Conservation (phyloP, 129 eudicot genomes). For the Ambrosia trifida region DNA sequence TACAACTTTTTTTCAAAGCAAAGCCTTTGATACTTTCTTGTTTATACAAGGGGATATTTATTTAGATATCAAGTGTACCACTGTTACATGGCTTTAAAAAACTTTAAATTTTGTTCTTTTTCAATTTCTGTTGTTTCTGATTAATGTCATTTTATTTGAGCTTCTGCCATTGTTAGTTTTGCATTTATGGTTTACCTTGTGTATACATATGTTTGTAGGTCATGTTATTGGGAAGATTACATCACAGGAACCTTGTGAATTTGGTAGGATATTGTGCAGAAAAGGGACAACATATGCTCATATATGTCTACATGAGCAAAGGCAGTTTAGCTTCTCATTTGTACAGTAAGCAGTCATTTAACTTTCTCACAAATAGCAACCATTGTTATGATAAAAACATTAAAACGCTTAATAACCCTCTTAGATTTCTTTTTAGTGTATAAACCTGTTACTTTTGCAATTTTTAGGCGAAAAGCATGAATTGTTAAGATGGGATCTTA, state of each 20-base stretch:
- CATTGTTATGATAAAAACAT: not conserved
- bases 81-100: not conserved
- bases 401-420: not conserved
- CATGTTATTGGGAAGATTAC: conserved; percentile 85
- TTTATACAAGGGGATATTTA: conserved; percentile 9
- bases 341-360: conserved; percentile 56
- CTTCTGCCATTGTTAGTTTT: conserved; percentile 11
- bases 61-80: conserved; percentile 1
- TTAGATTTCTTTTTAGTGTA: not conserved
- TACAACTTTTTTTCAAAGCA: conserved; percentile 9
- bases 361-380: conserved; percentile 4
- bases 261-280: conserved; percentile 96
- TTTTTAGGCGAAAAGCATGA: conserved; percentile 64
- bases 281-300: conserved; percentile 92
- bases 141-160: conserved; percentile 13
- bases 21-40: not conserved
- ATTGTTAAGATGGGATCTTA: conserved; percentile 70
- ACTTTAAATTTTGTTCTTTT: no score
- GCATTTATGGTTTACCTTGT: not conserved
- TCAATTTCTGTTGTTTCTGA: not conserved
- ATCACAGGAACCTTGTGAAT: conserved; percentile 98
- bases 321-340: conserved; percentile 91
- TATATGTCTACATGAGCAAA: conserved; percentile 90
- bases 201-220: conserved; percentile 50
- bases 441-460: conserved; percentile 8